Percentiles rank a stretch among this genome's conserved stretches.
Conservation (phyloP, 1,284 basidiomycete species). For the Dichomitus squalens region DNA sequence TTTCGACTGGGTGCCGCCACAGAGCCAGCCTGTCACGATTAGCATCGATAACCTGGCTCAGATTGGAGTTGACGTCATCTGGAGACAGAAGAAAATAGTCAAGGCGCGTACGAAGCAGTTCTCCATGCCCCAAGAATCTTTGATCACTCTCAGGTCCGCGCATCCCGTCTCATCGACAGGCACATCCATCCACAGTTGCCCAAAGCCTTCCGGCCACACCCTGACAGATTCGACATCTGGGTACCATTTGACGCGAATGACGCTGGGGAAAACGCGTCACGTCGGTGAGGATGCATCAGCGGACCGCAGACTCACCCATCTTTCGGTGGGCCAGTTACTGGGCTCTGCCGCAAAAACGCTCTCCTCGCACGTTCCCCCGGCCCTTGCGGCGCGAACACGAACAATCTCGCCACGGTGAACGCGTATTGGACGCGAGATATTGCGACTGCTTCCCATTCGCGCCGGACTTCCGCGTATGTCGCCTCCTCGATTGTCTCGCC, state of each 20-base stretch:
- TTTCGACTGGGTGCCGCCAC: slow-evolving; percentile 1
- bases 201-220: slow-evolving; percentile 8
- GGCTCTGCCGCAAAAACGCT: neutral
- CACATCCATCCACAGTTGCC: slow-evolving; percentile 10
- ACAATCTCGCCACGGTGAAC: neutral
- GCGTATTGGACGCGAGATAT: neutral
- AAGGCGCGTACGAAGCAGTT: slow-evolving; percentile 17
- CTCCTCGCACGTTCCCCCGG: neutral
- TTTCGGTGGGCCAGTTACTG: neutral
- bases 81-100: neutral
- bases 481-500: neutral
- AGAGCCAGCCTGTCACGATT: neutral
- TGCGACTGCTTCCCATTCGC: neutral
- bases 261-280: neutral
- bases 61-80: too few species aligned
- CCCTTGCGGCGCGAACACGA: neutral
- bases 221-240: slow-evolving; percentile 2
- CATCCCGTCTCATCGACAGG: slow-evolving; percentile 4
- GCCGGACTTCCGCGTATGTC: neutral
- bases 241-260: slow-evolving; percentile 18
- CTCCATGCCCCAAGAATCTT: slow-evolving; percentile 17
- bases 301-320: neutral
- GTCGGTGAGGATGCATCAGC: neutral
- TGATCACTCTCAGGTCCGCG: slow-evolving; percentile 11
- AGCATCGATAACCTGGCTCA: slow-evolving; percentile 10